Conservation (phyloP, 1,284 basidiomycete genomes). For the Serendipita sp. region DNA sequence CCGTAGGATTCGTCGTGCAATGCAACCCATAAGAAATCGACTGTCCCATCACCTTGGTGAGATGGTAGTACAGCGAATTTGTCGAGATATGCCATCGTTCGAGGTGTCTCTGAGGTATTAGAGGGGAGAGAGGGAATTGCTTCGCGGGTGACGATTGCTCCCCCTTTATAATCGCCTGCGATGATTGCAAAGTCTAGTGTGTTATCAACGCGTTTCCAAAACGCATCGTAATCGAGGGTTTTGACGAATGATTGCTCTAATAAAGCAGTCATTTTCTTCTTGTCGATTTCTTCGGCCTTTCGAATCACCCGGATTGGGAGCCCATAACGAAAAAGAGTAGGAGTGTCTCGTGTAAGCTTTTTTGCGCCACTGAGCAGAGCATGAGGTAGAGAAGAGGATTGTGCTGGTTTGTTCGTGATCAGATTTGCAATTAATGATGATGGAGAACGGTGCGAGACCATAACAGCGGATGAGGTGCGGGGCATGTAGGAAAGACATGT, state of each 20-base stretch:
- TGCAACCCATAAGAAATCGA: constrained; percentile 98
- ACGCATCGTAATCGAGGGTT: constrained; percentile 57
- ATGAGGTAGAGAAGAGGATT: constrained; percentile 89
- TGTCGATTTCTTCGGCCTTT: constrained; percentile 52
- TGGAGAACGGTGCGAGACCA: constrained; percentile 95
- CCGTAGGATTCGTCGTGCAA: constrained; percentile 98
- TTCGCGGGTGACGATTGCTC: constrained; percentile 89
- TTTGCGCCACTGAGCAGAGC: constrained; percentile 76
- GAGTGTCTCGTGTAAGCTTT: constrained; percentile 77
- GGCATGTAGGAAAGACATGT: constrained; percentile 92
- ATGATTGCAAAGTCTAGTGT: constrained; percentile 87
- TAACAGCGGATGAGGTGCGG: constrained; percentile 78
- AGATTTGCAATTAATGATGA: constrained; percentile 92
- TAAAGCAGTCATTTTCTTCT: constrained; percentile 58
- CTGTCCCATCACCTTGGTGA: constrained; percentile 95
- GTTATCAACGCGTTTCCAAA: constrained; percentile 63
- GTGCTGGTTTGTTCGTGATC: constrained; percentile 95
- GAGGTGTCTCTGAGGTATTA: constrained; percentile 20
- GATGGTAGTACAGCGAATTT: constrained; percentile 94
- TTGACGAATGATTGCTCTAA: constrained; percentile 81
- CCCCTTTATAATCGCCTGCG: constrained; percentile 91
- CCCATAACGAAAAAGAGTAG: constrained; percentile 84
- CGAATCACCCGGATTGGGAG: constrained; percentile 76
- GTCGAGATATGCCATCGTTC: constrained; percentile 80
- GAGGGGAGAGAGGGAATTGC: constrained; percentile 16